Conservation (phyloP, 495 filamentous ascomycete genomes). For the Aspergillus olivimuriae region DNA sequence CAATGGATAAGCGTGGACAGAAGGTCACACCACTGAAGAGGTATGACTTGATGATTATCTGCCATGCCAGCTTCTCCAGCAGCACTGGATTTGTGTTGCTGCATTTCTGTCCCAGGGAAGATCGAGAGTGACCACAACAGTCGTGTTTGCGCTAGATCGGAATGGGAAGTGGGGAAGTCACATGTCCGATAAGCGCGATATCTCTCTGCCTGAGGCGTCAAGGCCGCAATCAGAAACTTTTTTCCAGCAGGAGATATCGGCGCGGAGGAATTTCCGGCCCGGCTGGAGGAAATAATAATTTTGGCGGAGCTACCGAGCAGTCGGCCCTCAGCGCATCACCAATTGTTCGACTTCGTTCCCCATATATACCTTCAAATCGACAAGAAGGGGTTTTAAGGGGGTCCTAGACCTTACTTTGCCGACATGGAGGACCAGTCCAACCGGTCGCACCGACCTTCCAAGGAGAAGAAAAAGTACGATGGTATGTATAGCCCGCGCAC, state of each 20-base stretch:
- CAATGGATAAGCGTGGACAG: too few species aligned
- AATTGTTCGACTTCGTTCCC: constrained; percentile 9
- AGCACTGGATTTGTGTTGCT: too few species aligned
- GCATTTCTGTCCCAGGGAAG: not conserved
- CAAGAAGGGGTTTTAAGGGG: constrained; percentile 21
- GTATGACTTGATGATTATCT: too few species aligned
- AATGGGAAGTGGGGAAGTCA: too few species aligned
- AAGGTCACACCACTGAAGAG: too few species aligned
- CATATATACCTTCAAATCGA: constrained; percentile 8
- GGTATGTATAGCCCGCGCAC: constrained; percentile 33
- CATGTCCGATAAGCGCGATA: constrained; percentile 7
- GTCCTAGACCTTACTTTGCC: constrained; percentile 25
- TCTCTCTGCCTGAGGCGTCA: constrained; percentile 8
- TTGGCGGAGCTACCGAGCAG: constrained; percentile 19
- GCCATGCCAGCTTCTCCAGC: too few species aligned
- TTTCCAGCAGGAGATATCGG: constrained; percentile 10
- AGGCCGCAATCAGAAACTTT: constrained; percentile 15
- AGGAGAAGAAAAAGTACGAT: constrained; percentile 82
- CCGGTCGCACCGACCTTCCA: constrained; percentile 75
- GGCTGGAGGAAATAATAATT: constrained; percentile 30
- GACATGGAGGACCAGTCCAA: constrained; percentile 80
- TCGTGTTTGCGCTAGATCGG: too few species aligned
- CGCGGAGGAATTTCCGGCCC: constrained; percentile 24
- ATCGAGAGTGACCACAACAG: not conserved
- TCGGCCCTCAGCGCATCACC: constrained; percentile 8